These are phyloP conservation scores for Hymenoscyphus fructigenus DNA, from an alignment of 2,329 filamentous ascomycete genomes.

Conservation along the genomic window DNA sequence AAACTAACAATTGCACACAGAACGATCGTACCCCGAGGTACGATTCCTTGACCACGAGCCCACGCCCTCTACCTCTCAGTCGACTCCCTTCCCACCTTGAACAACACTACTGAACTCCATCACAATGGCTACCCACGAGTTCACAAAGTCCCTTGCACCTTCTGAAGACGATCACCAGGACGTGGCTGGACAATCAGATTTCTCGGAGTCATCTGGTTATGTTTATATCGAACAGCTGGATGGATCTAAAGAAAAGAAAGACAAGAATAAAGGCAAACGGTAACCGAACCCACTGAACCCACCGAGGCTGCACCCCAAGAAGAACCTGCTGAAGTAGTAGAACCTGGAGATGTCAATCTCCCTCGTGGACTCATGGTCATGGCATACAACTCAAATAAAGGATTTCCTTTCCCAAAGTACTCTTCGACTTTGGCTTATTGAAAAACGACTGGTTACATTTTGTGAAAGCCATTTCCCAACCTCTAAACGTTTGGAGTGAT, in stretches of 20 bases:
- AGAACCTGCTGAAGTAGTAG: background rate
- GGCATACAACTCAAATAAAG: constrained; percentile 18
- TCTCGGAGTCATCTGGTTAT: background rate
- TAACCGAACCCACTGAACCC: constrained; percentile 1
- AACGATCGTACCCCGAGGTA: background rate
- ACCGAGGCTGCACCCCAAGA: background rate
- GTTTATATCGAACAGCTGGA: background rate
- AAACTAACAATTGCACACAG: background rate
- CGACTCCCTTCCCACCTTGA: background rate
- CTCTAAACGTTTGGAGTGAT: background rate
- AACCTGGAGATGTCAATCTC: background rate
- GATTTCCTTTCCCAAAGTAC: constrained; percentile 23
- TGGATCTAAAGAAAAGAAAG: background rate
- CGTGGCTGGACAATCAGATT: background rate
- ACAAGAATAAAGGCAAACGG: background rate
- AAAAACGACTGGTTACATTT: background rate
- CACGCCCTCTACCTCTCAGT: background rate
- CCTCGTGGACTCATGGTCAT: constrained; percentile 22
- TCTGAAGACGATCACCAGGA: background rate
- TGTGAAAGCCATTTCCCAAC: background rate
- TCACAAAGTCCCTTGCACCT: background rate
- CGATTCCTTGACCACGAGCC: background rate
- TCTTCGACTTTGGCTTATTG: background rate
- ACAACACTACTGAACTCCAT: background rate
- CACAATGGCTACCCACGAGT: background rate